These are phyloP conservation scores for Xerocomus minutiporus DNA, from an alignment of 1,284 basidiomycete species.

Conservation along the genomic window DNA sequence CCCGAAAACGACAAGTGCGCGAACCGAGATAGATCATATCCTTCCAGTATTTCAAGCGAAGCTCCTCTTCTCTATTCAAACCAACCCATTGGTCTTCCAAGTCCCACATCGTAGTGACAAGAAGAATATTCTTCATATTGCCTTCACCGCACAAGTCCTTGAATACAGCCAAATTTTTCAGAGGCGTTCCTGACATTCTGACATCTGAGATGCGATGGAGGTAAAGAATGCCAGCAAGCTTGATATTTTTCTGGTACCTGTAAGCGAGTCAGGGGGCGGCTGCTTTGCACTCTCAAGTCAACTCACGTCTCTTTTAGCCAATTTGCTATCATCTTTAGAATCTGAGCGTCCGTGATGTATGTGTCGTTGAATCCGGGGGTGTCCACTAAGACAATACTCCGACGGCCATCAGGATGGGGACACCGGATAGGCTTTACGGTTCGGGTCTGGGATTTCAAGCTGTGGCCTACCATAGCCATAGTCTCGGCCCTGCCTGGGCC, in stretches of 20 bases:
- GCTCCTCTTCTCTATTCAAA: slow-evolving; percentile 12
- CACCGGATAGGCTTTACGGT: slow-evolving; percentile 14
- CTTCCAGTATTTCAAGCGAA: neutral
- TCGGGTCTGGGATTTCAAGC: slow-evolving; percentile 9
- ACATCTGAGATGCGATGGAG: slow-evolving; percentile 38
- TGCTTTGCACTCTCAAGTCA: no score
- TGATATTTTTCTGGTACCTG: slow-evolving; percentile 18
- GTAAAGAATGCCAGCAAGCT: slow-evolving; percentile 26
- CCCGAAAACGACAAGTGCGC: neutral
- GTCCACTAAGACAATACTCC: slow-evolving; percentile 21
- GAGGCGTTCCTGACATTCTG: slow-evolving; percentile 38
- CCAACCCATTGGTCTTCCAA: slow-evolving; percentile 21
- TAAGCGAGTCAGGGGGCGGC: neutral
- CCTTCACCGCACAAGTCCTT: slow-evolving; percentile 23
- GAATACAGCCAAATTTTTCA: slow-evolving; percentile 21
- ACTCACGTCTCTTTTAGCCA: slow-evolving; percentile 25
- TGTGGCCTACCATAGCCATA: neutral
- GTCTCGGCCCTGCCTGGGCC: slow-evolving; percentile 9
- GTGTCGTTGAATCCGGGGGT: slow-evolving; percentile 28
- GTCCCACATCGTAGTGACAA: slow-evolving; percentile 32
- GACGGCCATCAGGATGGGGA: slow-evolving; percentile 13
- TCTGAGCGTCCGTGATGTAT: slow-evolving; percentile 9
- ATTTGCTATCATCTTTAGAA: slow-evolving; percentile 19
- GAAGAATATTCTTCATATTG: slow-evolving; percentile 21
- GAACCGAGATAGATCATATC: neutral